These are phyloP conservation scores for Pontederia crassipes DNA, from an alignment of 176 grass and related monocot genomes.

Conservation along the genomic window DNA sequence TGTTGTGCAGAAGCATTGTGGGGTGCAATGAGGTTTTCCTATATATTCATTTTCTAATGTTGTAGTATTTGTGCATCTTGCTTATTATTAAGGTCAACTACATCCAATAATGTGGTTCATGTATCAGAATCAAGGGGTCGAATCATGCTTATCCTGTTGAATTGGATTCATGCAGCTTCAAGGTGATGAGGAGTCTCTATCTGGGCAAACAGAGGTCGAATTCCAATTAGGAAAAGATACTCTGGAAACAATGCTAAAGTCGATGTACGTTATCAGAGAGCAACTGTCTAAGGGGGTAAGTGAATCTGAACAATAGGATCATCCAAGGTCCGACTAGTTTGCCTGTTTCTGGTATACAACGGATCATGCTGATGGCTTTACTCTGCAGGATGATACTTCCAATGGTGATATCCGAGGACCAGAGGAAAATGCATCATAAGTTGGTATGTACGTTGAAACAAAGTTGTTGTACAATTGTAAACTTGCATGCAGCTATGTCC, in stretches of 20 bases:
- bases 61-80: neutral
- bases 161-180: conserved; percentile 29
- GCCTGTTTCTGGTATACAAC: no score
- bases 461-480: no score
- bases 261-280: conserved; percentile 32
- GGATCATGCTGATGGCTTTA: neutral
- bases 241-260: conserved; percentile 43
- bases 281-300: conserved; percentile 19
- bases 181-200: conserved; percentile 11
- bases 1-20: no score
- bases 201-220: conserved; percentile 27
- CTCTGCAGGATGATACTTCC: neutral
- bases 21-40: no score
- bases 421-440: neutral
- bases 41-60: neutral
- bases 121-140: neutral
- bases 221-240: conserved; percentile 41
- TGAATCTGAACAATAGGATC: neutral
- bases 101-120: neutral
- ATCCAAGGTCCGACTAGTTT: neutral
- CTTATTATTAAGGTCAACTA: neutral
- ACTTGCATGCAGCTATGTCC: no score
- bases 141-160: conserved; percentile 8
- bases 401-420: neutral
- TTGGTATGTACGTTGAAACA: no score